These are phyloP conservation scores for Globisporangium acanthophoron DNA, from an alignment of 352 stramenopile genomes.

Conservation along the genomic window DNA sequence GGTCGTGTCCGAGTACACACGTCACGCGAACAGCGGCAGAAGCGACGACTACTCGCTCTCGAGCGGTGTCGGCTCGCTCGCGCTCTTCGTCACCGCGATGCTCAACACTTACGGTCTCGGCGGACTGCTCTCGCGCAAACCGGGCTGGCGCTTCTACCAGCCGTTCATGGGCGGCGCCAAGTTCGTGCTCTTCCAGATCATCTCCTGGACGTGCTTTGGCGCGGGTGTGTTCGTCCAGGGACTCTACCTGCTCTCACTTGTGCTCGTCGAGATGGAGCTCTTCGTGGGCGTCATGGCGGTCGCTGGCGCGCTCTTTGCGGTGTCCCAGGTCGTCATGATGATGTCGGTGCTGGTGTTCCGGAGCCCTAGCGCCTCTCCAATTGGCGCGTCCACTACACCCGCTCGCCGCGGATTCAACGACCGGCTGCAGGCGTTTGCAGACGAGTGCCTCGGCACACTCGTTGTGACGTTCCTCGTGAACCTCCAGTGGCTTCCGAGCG, in stretches of 20 bases:
- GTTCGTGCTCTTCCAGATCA: slow-evolving; percentile 71
- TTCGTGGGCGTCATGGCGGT: slow-evolving; percentile 72
- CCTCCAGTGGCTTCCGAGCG: slow-evolving; percentile 58
- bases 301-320: slow-evolving; percentile 51
- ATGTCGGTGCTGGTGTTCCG: slow-evolving; percentile 72
- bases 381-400: slow-evolving; percentile 2
- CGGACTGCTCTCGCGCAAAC: slow-evolving; percentile 61
- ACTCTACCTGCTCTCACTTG: slow-evolving; percentile 72
- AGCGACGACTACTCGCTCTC: slow-evolving; percentile 44
- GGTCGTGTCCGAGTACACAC: slow-evolving; percentile 50
- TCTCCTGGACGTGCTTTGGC: slow-evolving; percentile 78
- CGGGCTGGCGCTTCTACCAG: slow-evolving; percentile 82
- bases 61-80: slow-evolving; percentile 52
- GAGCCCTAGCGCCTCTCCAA: slow-evolving; percentile 3
- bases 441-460: slow-evolving; percentile 51
- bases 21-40: slow-evolving; percentile 14
- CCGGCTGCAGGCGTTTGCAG: slow-evolving; percentile 33
- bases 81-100: slow-evolving; percentile 66
- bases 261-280: slow-evolving; percentile 73
- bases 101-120: slow-evolving; percentile 83
- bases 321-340: slow-evolving; percentile 79
- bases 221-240: slow-evolving; percentile 60
- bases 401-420: slow-evolving; percentile 17
- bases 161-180: slow-evolving; percentile 69
- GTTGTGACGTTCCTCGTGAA: slow-evolving; percentile 50